Base-by-base conservation (phyloP, 179 eudicot genomes). In the Silene noctiflora region DNA sequence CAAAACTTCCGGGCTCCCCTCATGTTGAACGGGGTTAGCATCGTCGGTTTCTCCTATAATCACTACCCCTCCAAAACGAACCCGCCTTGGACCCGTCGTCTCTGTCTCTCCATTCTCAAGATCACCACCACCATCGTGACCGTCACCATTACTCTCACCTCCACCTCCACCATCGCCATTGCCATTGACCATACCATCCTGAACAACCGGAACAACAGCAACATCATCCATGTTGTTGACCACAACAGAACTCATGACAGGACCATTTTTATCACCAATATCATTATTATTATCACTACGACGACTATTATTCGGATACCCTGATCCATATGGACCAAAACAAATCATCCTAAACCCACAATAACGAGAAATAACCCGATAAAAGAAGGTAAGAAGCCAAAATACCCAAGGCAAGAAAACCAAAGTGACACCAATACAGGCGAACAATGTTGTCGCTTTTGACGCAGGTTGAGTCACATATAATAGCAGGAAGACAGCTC, bases 351-450 rank as follows among this genome's bases (percentile, higher is more conserved):
- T 75, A 58, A 86, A 86, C 42, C 88, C 88, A 48, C 73, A 82
- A 68, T 62, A 56, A 48, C 88, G 83, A 10, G 88, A 86, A 61
- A 79, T n/a, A 48, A 86, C 22, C 42, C 88, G 85, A 61, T 86
- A 86, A 6, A 83, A 39, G 63, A 84, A 59, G 4, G 83, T 83
- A 5, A 86, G 71, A 81, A 84, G 6, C 88, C 88, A 86, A 51
- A 86, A 86, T 55, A 86, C 46, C 87, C 88, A 86, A 11, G 88
- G 88, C 48, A 86, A 76, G 75, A 79, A 79, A 62, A 84, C 83
- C 1, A 86, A 76, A 10, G 83, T 22, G 1, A 79, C 79, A 13
- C 88, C 88, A 1, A 80, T 81, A 73, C 74, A 7, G 0, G 83
- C 82, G 59, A 81, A 86, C 83, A 74, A 77, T 21, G 79, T 51